A percentile compares a stretch with the other conserved stretches of the same genome.
phyloP scores from a whole-genome alignment of 2,329 filamentous ascomycete genomes.

The Cladorrhinum sp. region DNA sequence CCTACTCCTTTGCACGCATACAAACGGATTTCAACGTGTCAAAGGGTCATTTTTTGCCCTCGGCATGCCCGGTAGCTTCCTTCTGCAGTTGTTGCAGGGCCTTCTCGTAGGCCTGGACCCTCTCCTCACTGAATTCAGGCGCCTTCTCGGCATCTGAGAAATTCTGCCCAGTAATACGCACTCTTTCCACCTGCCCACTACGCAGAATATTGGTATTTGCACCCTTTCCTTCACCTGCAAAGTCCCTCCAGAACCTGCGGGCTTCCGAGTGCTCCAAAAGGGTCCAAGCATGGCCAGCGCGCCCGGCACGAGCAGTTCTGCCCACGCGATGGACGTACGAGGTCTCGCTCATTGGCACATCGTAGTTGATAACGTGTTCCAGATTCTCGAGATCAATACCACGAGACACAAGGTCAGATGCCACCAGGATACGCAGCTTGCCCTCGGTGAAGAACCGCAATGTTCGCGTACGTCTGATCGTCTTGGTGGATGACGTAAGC shows the following conservation, averaged over 20 bases:
- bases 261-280: conserved; percentile 78
- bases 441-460: conserved; percentile 62
- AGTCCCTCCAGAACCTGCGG: conserved; percentile 87
- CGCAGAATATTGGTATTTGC: conserved; percentile 35
- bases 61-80: conserved; percentile 47
- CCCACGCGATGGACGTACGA: conserved; percentile 91
- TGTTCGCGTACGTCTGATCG: conserved; percentile 64
- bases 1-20: neutral
- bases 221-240: conserved; percentile 57
- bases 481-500: conserved; percentile 75
- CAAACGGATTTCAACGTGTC: too few relatives aligned
- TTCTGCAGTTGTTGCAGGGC: conserved; percentile 61
- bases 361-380: conserved; percentile 89
- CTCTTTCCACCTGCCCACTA: conserved; percentile 46
- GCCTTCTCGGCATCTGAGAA: conserved; percentile 42
- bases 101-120: conserved; percentile 47
- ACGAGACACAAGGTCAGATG: conserved; percentile 88
- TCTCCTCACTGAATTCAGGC: conserved; percentile 44
- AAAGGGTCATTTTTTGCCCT: conserved; percentile 22
- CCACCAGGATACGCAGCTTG: conserved; percentile 72
- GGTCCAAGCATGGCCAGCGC: conserved; percentile 77
- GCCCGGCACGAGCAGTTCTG: conserved; percentile 80
- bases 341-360: conserved; percentile 75
- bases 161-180: conserved; percentile 34
- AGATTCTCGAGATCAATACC: conserved; percentile 80